phyloP scores from a whole-genome alignment of 2,329 filamentous ascomycete genomes.

The Juglanconis sp. region DNA sequence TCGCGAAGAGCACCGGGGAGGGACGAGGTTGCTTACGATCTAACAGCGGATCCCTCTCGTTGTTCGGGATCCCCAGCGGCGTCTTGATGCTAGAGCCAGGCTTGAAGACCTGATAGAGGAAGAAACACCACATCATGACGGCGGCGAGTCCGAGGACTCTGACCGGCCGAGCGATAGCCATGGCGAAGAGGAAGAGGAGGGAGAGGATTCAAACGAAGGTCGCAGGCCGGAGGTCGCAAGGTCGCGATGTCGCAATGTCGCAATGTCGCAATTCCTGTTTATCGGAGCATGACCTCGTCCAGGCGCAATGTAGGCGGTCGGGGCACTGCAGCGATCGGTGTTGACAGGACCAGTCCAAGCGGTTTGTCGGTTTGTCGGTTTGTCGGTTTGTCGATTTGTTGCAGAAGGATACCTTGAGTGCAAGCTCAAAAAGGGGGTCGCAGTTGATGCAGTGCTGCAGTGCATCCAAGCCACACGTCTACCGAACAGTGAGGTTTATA shows the following conservation, averaged over 20 bases:
- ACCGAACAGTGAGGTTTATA: too few species aligned
- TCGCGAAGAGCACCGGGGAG: not conserved
- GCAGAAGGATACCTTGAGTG: too few species aligned
- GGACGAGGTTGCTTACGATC: slow-evolving; percentile 62
- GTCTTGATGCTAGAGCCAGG: slow-evolving; percentile 42
- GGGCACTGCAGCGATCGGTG: not conserved
- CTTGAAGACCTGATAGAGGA: slow-evolving; percentile 72
- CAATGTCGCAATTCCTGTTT: not conserved
- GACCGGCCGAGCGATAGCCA: slow-evolving; percentile 84
- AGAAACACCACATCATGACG: slow-evolving; percentile 71
- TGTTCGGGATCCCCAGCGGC: slow-evolving; percentile 37
- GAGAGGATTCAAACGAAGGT: not conserved
- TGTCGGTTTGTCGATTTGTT: too few species aligned
- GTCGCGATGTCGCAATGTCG: not conserved
- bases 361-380: slow-evolving; percentile 3
- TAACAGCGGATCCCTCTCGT: slow-evolving; percentile 75
- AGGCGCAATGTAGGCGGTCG: slow-evolving; percentile 8
- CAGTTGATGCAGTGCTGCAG: too few species aligned
- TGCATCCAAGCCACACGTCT: too few species aligned
- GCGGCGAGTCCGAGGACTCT: slow-evolving; percentile 72
- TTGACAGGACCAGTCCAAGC: not conserved
- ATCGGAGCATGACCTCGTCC: slow-evolving; percentile 17
- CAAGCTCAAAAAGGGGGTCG: too few species aligned
- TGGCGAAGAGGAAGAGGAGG: slow-evolving; percentile 37
- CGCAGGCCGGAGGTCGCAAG: not conserved